Evolutionary conservation across 2,329 filamentous ascomycete species (phyloP).

Genomic region (Xylariaceae sp.): DNA sequence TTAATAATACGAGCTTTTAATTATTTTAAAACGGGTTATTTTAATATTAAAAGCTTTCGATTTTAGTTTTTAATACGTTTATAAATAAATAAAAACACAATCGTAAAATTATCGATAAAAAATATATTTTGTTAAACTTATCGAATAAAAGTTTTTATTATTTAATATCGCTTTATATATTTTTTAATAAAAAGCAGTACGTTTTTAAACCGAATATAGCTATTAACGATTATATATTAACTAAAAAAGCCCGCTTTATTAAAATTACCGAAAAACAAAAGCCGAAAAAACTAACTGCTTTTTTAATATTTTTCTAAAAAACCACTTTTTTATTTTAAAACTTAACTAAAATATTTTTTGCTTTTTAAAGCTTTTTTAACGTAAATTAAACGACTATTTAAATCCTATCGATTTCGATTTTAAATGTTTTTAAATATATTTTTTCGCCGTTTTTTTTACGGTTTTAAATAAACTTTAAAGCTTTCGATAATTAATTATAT

Average conservation of each 20-base stretch:
- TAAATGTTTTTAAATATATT: neutral
- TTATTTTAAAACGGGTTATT: neutral
- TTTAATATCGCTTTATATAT: neutral
- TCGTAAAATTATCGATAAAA: neutral
- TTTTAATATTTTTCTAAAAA: no score
- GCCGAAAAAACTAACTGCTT: no score
- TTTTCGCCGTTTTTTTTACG: neutral
- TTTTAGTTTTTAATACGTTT: no score
- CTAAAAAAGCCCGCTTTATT: no score
- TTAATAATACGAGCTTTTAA: no score
- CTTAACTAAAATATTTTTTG: no score
- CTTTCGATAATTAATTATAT: neutral
- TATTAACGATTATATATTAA: no score
- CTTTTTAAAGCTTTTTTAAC: no score
- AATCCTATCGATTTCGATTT: neutral
- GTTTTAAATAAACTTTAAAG: neutral
- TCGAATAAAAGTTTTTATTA: no score
- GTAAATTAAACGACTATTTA: neutral
- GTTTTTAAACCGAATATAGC: neutral
- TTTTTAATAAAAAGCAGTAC: neutral
- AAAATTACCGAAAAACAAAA: no score
- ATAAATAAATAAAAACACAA: no score
- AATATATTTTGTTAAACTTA: neutral
- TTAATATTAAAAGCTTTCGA: neutral
- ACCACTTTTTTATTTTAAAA: no score